Base-by-base conservation (phyloP, 2,329 filamentous ascomycete species). In the Microcyclosporella mali region DNA sequence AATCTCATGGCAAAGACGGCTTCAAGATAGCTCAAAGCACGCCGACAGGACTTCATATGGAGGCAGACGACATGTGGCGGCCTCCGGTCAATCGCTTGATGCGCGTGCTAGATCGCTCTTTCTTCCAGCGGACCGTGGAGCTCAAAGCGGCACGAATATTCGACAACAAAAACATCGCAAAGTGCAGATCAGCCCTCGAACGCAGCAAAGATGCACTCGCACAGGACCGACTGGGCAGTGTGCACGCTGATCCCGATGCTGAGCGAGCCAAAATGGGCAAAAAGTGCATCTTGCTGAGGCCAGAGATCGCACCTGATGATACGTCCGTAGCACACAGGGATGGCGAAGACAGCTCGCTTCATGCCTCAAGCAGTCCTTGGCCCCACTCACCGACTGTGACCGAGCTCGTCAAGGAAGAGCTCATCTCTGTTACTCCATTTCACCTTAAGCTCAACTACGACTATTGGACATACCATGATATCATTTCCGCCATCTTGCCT, bases 381-480 rank as follows among this genome's bases (percentile, higher is more conserved):
- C 94, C 87, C 16, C 95, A 88, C 85, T 86, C 86, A 41, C 60
- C 78, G 3, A 77, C 74, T 30, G 66, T 95, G 35, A 75, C 71
- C 46, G 78, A 86, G 50, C 79, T 87, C 27, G 77, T 88, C 3
- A 72, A 82, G 51, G 71, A 73, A 39, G 77, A 84, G 19, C 79
- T 86, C 33, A 66, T 95, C 21, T 75, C 75, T 14, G 65, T 97
- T 27, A 70, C 88, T 1, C 84, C 87, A 1, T 95, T 84, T 64
- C 74, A 85, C 47, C 67, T 97, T 44, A 69, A 77, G 28, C 73
- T 97, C 45, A 79, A 83, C 54, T 98, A 98, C 66, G 77, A 84
- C 56, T 82, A 89, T 66, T 97, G 88, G 87, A 83, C 73, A 38
- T 90, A 94, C 62, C 72, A 84, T 48, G 89, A 97, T 55, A 84